phyloP scores from a whole-genome alignment of 139 green algal species.

The Chlamydomonas applanata region DNA sequence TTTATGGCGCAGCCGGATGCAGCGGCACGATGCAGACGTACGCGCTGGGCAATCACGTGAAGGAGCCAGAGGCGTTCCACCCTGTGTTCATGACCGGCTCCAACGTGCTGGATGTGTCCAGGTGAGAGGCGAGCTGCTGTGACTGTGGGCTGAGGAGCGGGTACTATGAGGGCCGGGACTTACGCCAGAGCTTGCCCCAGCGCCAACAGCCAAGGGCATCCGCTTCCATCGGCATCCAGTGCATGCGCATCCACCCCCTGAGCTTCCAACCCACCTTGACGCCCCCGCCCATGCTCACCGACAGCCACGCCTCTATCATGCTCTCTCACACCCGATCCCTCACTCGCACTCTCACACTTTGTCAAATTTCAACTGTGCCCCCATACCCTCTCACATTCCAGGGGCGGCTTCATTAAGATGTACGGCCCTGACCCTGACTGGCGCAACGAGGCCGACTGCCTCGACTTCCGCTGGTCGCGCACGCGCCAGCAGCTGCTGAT shows the following conservation, averaged over 20 bases:
- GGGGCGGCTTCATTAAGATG: conserved; percentile 28
- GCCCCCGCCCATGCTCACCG: not conserved
- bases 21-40: conserved; percentile 6
- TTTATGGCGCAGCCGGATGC: conserved; percentile 31
- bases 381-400: not conserved
- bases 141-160: too few species aligned
- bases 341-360: not conserved
- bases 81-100: conserved; percentile 41
- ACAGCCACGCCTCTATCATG: not conserved
- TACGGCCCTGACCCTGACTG: conserved; percentile 25
- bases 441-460: conserved; percentile 47
- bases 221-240: not conserved
- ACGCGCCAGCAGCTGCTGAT: not conserved
- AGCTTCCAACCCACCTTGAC: not conserved
- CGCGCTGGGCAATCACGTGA: conserved; percentile 48
- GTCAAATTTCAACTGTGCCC: too few species aligned
- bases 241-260: too few species aligned
- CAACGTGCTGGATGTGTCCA: conserved; percentile 28
- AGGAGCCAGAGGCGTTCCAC: conserved; percentile 51
- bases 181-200: not conserved
- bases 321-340: not conserved
- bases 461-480: conserved; percentile 7
- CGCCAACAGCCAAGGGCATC: not conserved
- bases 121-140: not conserved
- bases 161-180: too few species aligned